These are phyloP conservation scores for Lipomyces starkeyi DNA, from an alignment of 805 yeast species.

Conservation along the genomic window DNA sequence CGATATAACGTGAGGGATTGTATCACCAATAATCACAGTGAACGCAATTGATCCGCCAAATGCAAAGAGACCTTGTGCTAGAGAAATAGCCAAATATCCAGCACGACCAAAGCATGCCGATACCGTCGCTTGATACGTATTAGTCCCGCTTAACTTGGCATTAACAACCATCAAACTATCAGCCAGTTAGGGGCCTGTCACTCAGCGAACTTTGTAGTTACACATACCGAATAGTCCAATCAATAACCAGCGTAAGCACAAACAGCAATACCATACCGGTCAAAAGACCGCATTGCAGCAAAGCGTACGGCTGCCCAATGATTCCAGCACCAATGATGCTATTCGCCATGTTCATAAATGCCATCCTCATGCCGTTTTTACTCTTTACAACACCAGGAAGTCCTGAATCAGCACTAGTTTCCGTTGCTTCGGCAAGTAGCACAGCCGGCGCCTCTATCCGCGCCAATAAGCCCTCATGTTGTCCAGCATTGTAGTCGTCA, in stretches of 20 bases:
- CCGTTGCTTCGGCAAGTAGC: constrained; percentile 21
- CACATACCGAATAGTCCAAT: constrained; percentile 70
- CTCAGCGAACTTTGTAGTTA: not conserved
- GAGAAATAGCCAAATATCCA: constrained; percentile 70
- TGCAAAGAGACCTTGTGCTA: constrained; percentile 87
- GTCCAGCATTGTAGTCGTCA: constrained; percentile 7
- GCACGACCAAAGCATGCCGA: constrained; percentile 73
- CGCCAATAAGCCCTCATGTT: constrained; percentile 28
- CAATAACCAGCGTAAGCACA: constrained; percentile 70
- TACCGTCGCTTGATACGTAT: constrained; percentile 85
- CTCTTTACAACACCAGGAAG: constrained; percentile 39
- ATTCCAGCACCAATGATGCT: constrained; percentile 95
- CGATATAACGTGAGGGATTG: constrained; percentile 85
- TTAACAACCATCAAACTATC: constrained; percentile 76
- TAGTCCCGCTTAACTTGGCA: constrained; percentile 74
- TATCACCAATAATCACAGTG: constrained; percentile 92
- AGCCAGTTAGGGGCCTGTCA: not conserved
- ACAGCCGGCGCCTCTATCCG: constrained; percentile 35
- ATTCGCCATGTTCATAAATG: constrained; percentile 97
- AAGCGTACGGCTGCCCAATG: constrained; percentile 91
- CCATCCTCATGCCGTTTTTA: constrained; percentile 74
- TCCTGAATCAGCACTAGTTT: constrained; percentile 4
- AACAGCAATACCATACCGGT: constrained; percentile 72
- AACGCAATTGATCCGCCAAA: constrained; percentile 94
- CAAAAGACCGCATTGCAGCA: constrained; percentile 75